Conservation (phyloP, 2,329 filamentous ascomycete genomes). For the Talaromyces amestolkiae region DNA sequence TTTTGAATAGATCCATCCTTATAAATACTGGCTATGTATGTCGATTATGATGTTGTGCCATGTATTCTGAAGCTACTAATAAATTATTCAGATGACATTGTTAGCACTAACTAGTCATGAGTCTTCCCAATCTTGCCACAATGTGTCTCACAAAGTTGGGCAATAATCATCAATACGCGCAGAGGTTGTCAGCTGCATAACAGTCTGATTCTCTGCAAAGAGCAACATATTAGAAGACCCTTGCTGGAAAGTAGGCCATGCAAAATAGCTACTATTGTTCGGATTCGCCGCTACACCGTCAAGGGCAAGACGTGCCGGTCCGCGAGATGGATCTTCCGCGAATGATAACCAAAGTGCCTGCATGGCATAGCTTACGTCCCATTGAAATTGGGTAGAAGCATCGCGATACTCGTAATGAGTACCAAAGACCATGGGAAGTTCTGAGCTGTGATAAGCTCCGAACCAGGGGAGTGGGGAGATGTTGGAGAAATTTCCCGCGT, state of each 20-base stretch:
- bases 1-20: no score
- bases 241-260: constrained; percentile 19
- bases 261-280: constrained; percentile 17
- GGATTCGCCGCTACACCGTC: constrained; percentile 15
- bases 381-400: constrained; percentile 15
- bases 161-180: not conserved
- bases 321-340: constrained; percentile 15
- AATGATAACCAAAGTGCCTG: constrained; percentile 20
- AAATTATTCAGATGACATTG: no score
- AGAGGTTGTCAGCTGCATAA: constrained; percentile 18
- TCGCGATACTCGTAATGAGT: constrained; percentile 29
- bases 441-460: constrained; percentile 43
- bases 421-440: constrained; percentile 41
- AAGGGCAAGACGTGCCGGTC: constrained; percentile 16
- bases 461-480: constrained; percentile 39
- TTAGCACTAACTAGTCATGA: no score
- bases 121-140: no score
- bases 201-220: constrained; percentile 13
- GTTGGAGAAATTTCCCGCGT: constrained; percentile 43
- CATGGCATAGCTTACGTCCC: constrained; percentile 20
- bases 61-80: no score
- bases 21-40: no score
- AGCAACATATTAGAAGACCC: constrained; percentile 15
- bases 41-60: no score
- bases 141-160: not conserved